Evolutionary conservation across 345 rosid species (phyloP), one percentile per base, ranked within the genome.

Genomic region (Mangifera indica): DNA sequence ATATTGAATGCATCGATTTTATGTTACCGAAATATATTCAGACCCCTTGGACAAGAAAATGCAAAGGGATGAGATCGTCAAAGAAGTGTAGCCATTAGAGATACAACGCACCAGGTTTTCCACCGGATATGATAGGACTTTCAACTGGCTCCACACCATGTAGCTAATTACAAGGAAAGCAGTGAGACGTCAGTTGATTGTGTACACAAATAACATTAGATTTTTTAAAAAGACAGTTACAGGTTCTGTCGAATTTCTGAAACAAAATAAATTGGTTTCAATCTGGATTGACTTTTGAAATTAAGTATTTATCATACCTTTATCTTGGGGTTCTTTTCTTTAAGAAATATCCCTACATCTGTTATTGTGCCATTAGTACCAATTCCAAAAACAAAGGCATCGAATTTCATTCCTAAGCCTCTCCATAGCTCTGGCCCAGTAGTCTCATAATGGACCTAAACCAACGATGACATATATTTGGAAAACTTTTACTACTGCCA

Each of bases 401-500:
- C 94, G 56, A 93, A 69, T 82, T 87, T 93, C 63, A 93, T 96
- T 63, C 72, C 90, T 2, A 97, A 72, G 56, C 89, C 94, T 82
- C 83, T 85, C 98, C 98, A 91, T 76, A 93, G 74, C 85, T 93
- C 97, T 63, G 96, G 98, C 78, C 98, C 97, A 7, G 98, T 93
- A 63, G 96, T 88, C 81, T 93, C 94, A 63, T 88, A 91, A 72
- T 93, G 98, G 14, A 93, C 76, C 98, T 89, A 67, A 72, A 80
- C 10, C 2, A 24, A 72, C 42, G 76, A 46, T 4, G 10, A 37
- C 14, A 40, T 4, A 13, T 18, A 69, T 63, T 4, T 54, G 42
- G 37, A 12, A 24, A 64, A 62, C 48, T 45, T 60, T n/a, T n/a
- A n/a, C n/a, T n/a, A n/a, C n/a, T n/a, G n/a, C n/a, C n/a, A n/a